Evolutionary conservation across 202 grass and related monocot genomes (phyloP).

Genomic region (Cymbopogon flexuosus): DNA sequence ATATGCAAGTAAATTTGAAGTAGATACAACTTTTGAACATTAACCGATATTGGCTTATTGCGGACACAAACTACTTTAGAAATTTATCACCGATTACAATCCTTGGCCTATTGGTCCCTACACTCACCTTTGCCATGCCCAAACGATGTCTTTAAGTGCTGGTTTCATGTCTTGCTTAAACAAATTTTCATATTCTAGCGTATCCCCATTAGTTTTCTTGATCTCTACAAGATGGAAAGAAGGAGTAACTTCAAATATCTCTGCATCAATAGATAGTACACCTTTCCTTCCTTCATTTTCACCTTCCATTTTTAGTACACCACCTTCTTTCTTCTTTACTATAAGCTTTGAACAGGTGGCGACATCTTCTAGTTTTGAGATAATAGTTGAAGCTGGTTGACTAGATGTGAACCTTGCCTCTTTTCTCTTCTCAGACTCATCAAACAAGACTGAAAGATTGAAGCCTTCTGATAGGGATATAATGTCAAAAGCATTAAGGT

Average conservation of each 20-base stretch:
- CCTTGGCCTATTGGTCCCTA: not conserved
- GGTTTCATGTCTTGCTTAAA: slow-evolving; percentile 68
- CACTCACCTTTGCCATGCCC: slow-evolving; percentile 77
- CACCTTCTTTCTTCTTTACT: slow-evolving; percentile 75
- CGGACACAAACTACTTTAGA: not conserved
- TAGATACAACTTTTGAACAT: not conserved
- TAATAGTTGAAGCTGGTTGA: slow-evolving; percentile 54
- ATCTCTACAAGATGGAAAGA: slow-evolving; percentile 80
- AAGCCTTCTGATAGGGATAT: slow-evolving; percentile 82
- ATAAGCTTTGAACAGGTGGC: slow-evolving; percentile 55
- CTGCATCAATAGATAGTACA: slow-evolving; percentile 60
- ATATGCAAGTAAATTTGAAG: not conserved
- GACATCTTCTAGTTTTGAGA: slow-evolving; percentile 69
- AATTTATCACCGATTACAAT: not conserved
- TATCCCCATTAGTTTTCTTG: slow-evolving; percentile 74
- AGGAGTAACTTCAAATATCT: slow-evolving; percentile 77
- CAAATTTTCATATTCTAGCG: slow-evolving; percentile 72
- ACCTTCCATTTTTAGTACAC: slow-evolving; percentile 69
- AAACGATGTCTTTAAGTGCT: slow-evolving; percentile 74
- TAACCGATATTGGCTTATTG: not conserved
- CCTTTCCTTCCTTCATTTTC: slow-evolving; percentile 68
- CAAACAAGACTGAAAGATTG: slow-evolving; percentile 66
- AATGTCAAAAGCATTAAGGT: slow-evolving; percentile 87
- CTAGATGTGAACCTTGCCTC: slow-evolving; percentile 71
- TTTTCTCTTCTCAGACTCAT: slow-evolving; percentile 48